phyloP scores from a whole-genome alignment of 2,329 filamentous ascomycete genomes.

The Aspergillus awamori region DNA sequence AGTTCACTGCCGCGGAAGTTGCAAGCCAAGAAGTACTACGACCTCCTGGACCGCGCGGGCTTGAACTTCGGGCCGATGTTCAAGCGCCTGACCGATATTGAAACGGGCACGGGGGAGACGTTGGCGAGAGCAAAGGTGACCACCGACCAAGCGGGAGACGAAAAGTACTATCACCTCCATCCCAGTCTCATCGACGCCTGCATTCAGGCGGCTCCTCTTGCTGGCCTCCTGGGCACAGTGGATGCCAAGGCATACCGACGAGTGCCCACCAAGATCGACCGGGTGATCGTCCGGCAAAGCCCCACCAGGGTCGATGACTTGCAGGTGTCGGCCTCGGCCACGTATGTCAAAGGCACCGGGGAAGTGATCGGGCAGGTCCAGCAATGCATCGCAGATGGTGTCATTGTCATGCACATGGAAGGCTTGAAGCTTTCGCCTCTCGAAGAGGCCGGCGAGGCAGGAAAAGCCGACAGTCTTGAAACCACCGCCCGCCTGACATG shows the following conservation, averaged over 20 bases:
- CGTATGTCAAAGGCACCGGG: neutral
- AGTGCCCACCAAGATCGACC: conserved; percentile 2
- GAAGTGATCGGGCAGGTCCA: neutral
- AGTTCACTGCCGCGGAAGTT: conserved; percentile 19
- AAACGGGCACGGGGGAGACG: conserved; percentile 8
- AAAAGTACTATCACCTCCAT: conserved; percentile 1
- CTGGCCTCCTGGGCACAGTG: neutral
- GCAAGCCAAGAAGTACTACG: conserved; percentile 16
- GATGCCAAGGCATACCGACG: neutral
- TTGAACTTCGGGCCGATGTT: conserved; percentile 22
- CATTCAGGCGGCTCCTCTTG: neutral
- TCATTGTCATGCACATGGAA: neutral
- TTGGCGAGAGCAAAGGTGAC: neutral
- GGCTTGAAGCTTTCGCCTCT: neutral
- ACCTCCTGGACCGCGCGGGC: conserved; percentile 9
- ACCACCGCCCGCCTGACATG: conserved; percentile 14
- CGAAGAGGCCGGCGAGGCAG: neutral
- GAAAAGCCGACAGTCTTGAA: neutral
- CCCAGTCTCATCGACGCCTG: conserved; percentile 4
- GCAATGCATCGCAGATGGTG: neutral
- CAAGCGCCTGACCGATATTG: conserved; percentile 15
- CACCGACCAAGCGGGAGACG: neutral
- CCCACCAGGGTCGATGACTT: neutral
- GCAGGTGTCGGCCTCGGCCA: neutral
- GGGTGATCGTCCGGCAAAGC: neutral